phyloP scores from a whole-genome alignment of 1,284 basidiomycete species.

The Ustilago loliicola region DNA sequence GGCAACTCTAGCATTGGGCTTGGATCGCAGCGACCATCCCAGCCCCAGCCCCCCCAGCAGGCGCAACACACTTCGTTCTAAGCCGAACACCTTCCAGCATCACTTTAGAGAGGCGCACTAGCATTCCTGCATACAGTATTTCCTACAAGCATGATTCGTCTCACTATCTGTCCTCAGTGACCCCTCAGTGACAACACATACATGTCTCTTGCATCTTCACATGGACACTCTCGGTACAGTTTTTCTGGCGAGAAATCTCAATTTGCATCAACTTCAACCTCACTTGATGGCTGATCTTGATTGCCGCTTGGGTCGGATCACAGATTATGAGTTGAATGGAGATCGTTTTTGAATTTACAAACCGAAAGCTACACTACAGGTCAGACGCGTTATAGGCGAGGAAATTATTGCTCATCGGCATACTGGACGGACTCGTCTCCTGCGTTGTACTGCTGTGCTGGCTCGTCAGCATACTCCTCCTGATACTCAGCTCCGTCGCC shows the following conservation, averaged over 20 bases:
- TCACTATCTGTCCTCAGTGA: neutral
- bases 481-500: constrained; percentile 37
- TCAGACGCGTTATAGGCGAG: too few species aligned
- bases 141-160: neutral
- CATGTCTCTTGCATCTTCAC: too few species aligned
- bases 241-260: neutral
- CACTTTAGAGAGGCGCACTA: neutral
- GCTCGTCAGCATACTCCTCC: constrained; percentile 10
- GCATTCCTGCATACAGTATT: too few species aligned
- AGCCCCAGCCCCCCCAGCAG: constrained; percentile 16
- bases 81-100: neutral
- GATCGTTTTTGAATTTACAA: neutral
- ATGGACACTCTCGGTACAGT: too few species aligned
- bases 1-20: constrained; percentile 6
- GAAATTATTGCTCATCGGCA: constrained; percentile 39
- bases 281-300: too few species aligned
- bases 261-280: constrained; percentile 2
- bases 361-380: neutral
- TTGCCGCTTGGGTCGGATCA: too few species aligned
- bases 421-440: constrained; percentile 33
- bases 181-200: too few species aligned
- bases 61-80: constrained; percentile 20
- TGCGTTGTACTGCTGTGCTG: constrained; percentile 3
- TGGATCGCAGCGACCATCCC: constrained; percentile 1
- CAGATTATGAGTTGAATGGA: too few species aligned